Evolutionary conservation across 352 stramenopile genomes (phyloP), one percentile per base, ranked within the genome.

Genomic region (Globisporangium spiculum): DNA sequence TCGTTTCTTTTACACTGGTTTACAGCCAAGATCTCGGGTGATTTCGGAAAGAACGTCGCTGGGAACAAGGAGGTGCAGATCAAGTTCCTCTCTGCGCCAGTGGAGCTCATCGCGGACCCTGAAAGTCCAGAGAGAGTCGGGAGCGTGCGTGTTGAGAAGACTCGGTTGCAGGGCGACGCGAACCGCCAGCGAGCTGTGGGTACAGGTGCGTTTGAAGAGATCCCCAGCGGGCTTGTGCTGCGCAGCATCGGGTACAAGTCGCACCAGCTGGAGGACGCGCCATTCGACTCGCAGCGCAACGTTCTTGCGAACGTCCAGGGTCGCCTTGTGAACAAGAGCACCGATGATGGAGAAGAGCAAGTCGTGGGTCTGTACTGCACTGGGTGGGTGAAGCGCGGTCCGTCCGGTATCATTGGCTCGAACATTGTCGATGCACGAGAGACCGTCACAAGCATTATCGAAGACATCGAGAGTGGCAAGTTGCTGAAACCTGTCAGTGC

Each of bases 341-440:
- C 41, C 14, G 73, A 70, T 61, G 68, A n/a, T 3, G 55, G 4
- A 20, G 20, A 72, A 57, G 56, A 77, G 36, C 71, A 69, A 0
- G 80, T 96, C 30, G 74, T 81, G 59, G 94, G 96, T 0, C 70
- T 99, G 34, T 99, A 99, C 77, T 97, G 95, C 67, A 86, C 93
- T 24, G 98, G 98, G 3, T 99, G 98, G 98, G 86, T 99, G 26
- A 99, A 99, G 80, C 92, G 98, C 63, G 97, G 98, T 6, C 97
- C 98, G 10, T 93, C 83, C 24, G 98, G 98, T 0, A 99, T 99
- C 70, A 99, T 99, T 65, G 97, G 97, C 18, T 98, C 96, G 32
- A 99, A 99, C 78, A 99, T 99, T 72, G 73, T 91, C 12, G 96
- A 99, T 77, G 97, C 97, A 8, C 96, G 93, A 18, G 97, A 99